Conservation (phyloP, 371 early-diverging fungal genomes). For the Mortierella sp. region DNA sequence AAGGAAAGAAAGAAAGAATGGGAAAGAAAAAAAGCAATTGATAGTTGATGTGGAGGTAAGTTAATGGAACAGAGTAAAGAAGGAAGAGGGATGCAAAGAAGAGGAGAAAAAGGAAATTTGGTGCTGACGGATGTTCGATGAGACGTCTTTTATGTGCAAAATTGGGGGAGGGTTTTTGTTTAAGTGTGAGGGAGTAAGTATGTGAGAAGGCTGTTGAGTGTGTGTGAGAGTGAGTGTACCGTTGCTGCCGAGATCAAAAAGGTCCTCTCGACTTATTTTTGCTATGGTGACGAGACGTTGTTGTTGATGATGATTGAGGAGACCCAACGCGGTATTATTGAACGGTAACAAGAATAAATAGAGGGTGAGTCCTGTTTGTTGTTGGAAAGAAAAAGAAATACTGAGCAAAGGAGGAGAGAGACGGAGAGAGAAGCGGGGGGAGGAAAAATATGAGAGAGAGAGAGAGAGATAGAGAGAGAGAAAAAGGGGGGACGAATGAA, state of each 20-base stretch:
- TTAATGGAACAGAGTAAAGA: neutral
- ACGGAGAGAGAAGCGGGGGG: neutral
- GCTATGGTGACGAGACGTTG: too few relatives aligned
- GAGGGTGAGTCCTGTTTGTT: neutral
- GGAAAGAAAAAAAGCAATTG: neutral
- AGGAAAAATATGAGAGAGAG: too few relatives aligned
- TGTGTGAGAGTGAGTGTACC: neutral
- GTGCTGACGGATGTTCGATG: slow-evolving; percentile 5
- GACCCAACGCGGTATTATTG: neutral
- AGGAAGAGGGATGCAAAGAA: neutral
- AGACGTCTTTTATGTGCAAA: neutral
- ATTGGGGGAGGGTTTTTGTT: neutral
- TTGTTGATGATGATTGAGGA: neutral
- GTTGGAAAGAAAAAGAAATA: too few relatives aligned
- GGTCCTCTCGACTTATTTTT: too few relatives aligned
- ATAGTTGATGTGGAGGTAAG: neutral
- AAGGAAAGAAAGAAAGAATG: neutral
- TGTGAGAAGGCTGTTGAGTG: neutral
- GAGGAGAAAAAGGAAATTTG: neutral
- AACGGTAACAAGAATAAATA: neutral
- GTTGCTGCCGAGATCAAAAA: neutral
- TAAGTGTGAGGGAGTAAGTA: neutral
- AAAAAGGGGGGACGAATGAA: neutral
- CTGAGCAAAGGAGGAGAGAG: neutral
- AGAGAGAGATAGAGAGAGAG: neutral